Percentiles rank a stretch among this genome's conserved stretches.
phyloP scores from a whole-genome alignment of 2,329 filamentous ascomycete species.

The Aspergillus spinulosporus region DNA sequence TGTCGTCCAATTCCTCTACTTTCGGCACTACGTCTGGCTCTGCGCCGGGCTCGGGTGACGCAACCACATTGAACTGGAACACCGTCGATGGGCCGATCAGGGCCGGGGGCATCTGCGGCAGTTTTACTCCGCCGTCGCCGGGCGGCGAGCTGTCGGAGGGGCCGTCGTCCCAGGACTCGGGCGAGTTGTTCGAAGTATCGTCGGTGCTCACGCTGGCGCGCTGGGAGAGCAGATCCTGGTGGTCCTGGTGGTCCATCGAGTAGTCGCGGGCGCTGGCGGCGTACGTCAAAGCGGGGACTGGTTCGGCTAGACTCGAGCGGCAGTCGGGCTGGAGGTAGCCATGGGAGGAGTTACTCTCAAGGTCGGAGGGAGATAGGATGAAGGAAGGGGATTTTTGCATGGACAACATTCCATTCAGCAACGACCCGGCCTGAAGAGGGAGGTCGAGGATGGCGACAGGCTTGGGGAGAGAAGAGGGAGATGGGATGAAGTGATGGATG shows the following conservation, averaged over 20 bases:
- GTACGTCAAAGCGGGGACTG: slow-evolving; percentile 22
- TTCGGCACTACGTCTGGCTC: slow-evolving; percentile 48
- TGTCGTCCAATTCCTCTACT: slow-evolving; percentile 55
- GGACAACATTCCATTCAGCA: slow-evolving; percentile 39
- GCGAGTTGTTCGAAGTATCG: slow-evolving; percentile 36
- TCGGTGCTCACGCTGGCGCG: slow-evolving; percentile 36
- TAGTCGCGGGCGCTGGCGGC: background rate
- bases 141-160: slow-evolving; percentile 25
- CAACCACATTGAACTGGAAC: slow-evolving; percentile 28
- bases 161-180: slow-evolving; percentile 31
- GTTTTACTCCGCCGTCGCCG: slow-evolving; percentile 23
- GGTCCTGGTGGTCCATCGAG: slow-evolving; percentile 25
- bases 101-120: slow-evolving; percentile 14
- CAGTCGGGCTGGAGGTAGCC: slow-evolving; percentile 16
- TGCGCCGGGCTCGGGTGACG: slow-evolving; percentile 13
- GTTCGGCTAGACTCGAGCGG: slow-evolving; percentile 26
- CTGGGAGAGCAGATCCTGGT: slow-evolving; percentile 28
- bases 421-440: too few relatives aligned
- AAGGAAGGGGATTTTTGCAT: slow-evolving; percentile 38
- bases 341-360: slow-evolving; percentile 20
- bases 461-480: background rate
- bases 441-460: too few relatives aligned
- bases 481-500: background rate
- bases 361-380: slow-evolving; percentile 26
- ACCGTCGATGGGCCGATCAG: slow-evolving; percentile 24